Evolutionary conservation across 2,329 filamentous ascomycete genomes (phyloP).

Genomic region (Epicoccum nigrum): DNA sequence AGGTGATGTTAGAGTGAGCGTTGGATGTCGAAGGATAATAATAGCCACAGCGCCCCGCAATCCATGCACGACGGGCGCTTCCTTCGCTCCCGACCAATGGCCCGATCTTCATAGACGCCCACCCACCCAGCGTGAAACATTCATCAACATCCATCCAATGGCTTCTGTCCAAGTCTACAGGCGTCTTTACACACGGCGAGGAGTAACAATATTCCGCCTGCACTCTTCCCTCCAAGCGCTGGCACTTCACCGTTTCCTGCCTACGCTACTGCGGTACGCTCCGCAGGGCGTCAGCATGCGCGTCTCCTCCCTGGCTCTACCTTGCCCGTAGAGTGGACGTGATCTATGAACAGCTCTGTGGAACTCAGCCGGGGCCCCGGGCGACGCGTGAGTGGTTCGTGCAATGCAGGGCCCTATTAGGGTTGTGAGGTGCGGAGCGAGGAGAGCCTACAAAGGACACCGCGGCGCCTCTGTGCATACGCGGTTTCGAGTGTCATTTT

Average conservation of each 20-base stretch:
- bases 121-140: slow-evolving; percentile 25
- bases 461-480: slow-evolving; percentile 29
- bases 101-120: slow-evolving; percentile 28
- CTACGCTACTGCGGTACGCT: slow-evolving; percentile 19
- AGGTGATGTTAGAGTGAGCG: slow-evolving; percentile 7
- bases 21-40: slow-evolving; percentile 1
- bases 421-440: slow-evolving; percentile 24
- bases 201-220: slow-evolving; percentile 32
- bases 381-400: slow-evolving; percentile 35
- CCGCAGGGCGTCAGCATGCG: slow-evolving; percentile 41
- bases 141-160: slow-evolving; percentile 30
- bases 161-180: slow-evolving; percentile 1
- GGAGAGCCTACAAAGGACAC: slow-evolving; percentile 43
- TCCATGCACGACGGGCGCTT: slow-evolving; percentile 11
- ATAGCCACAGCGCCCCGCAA: slow-evolving; percentile 10
- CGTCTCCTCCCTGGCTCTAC: slow-evolving; percentile 29
- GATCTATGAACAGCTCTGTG: slow-evolving; percentile 26
- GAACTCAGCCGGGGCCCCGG: slow-evolving; percentile 29
- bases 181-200: slow-evolving; percentile 25
- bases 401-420: slow-evolving; percentile 32
- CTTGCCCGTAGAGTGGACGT: slow-evolving; percentile 30
- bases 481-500: slow-evolving; percentile 28
- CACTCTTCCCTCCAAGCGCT: slow-evolving; percentile 36
- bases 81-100: slow-evolving; percentile 24
- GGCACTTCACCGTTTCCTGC: slow-evolving; percentile 26